These are phyloP conservation scores for Mycena latifolia DNA, from an alignment of 768 basidiomycete species.

Conservation along the genomic window DNA sequence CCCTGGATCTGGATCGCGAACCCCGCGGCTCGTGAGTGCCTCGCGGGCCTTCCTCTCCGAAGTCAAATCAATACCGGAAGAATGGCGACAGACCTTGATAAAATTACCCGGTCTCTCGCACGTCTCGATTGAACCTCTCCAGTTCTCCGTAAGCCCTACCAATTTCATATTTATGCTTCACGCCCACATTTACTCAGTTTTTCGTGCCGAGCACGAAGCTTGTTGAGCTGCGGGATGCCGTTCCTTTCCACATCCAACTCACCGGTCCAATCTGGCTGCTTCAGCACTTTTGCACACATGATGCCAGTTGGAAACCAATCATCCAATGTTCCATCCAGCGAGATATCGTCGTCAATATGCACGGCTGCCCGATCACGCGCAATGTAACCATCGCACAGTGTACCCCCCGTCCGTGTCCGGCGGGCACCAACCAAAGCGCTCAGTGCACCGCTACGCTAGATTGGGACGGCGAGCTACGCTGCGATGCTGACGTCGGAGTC, in stretches of 20 bases:
- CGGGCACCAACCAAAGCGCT: neutral
- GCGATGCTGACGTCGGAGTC: neutral
- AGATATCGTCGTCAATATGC: neutral
- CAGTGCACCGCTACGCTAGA: neutral
- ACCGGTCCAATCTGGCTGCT: neutral
- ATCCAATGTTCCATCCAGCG: constrained; percentile 3
- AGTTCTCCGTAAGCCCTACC: constrained; percentile 1
- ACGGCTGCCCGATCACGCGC: constrained; percentile 1
- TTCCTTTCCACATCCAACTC: constrained; percentile 10
- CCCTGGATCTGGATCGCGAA: neutral
- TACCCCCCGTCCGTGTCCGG: neutral
- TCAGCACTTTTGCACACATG: neutral
- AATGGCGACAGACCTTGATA: constrained; percentile 1
- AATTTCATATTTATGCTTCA: too few species aligned
- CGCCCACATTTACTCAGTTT: neutral
- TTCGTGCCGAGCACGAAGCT: neutral
- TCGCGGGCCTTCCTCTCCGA: neutral
- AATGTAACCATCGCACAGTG: neutral
- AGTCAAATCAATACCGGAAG: neutral
- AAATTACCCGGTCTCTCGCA: neutral
- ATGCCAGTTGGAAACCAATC: neutral
- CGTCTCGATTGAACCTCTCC: neutral
- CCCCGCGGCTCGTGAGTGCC: neutral
- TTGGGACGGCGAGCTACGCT: constrained; percentile 12
- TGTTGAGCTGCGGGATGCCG: neutral